Percentiles rank a stretch among this genome's conserved stretches.
Evolutionary conservation across 2,329 filamentous ascomycete species (phyloP).

Genomic region (Penicillium expansum): DNA sequence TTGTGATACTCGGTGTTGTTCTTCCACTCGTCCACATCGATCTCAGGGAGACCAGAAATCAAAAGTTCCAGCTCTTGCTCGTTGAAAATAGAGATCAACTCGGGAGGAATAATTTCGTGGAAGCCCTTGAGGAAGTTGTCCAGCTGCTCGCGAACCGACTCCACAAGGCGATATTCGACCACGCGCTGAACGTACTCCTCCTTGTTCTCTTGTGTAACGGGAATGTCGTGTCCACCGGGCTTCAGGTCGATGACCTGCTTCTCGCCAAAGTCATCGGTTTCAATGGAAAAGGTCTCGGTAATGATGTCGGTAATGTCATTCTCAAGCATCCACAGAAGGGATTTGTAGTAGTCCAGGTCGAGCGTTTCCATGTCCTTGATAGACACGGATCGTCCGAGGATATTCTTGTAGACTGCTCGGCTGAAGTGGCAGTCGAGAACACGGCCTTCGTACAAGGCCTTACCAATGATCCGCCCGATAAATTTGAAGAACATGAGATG

Average conservation of each 20-base stretch:
- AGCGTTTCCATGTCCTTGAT: constrained; percentile 99
- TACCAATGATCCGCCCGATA: constrained; percentile 96
- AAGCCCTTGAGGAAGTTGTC: constrained; percentile 88
- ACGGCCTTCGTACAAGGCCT: constrained; percentile 92
- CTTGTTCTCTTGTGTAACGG: constrained; percentile 97
- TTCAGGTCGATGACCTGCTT: constrained; percentile 83
- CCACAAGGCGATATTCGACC: constrained; percentile 88
- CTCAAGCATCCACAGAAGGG: constrained; percentile 94
- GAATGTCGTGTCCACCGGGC: constrained; percentile 82
- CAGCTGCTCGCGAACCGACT: constrained; percentile 91
- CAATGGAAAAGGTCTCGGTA: constrained; percentile 91
- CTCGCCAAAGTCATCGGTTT: constrained; percentile 91
- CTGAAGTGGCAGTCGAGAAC: constrained; percentile 98
- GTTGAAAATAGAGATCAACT: constrained; percentile 95
- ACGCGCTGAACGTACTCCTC: constrained; percentile 94
- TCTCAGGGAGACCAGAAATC: constrained; percentile 94
- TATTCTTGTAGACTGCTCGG: constrained; percentile 96
- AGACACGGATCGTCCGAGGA: constrained; percentile 89
- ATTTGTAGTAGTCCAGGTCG: constrained; percentile 98
- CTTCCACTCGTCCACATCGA: constrained; percentile 99
- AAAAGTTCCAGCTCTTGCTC: constrained; percentile 95
- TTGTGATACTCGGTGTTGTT: constrained; percentile 98
- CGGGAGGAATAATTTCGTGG: constrained; percentile 95
- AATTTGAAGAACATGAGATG: constrained; percentile 99
- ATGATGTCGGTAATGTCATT: constrained; percentile 99